Conservation (phyloP, 2,329 filamentous ascomycete species). For the Exophiala lecanii-corni region DNA sequence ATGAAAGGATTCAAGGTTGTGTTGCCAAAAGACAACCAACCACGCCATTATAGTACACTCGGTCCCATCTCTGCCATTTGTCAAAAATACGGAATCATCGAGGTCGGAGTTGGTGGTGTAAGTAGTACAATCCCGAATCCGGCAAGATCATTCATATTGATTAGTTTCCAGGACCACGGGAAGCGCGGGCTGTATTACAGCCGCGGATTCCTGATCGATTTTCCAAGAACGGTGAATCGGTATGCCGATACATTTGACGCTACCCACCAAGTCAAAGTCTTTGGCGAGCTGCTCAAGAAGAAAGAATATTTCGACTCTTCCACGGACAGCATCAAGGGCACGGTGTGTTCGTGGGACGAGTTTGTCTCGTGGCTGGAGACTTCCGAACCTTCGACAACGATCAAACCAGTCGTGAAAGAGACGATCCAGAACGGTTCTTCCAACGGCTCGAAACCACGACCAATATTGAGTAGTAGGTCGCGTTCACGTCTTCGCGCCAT, state of each 20-base stretch:
- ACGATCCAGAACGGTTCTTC: background rate
- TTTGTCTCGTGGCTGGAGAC: background rate
- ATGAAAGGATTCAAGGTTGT: background rate
- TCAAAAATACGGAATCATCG: background rate
- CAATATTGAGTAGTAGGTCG: background rate
- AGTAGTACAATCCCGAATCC: no score
- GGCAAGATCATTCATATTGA: background rate
- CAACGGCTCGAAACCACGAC: background rate
- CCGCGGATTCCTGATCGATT: background rate
- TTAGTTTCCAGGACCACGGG: background rate
- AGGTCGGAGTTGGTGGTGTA: background rate
- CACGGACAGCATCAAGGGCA: background rate
- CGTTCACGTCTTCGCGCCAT: background rate
- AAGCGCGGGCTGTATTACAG: background rate
- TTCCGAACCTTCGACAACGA: background rate
- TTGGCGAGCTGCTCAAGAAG: background rate
- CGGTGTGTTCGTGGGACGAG: background rate
- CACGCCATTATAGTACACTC: background rate
- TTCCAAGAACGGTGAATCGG: background rate
- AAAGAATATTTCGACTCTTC: background rate
- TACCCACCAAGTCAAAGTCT: background rate
- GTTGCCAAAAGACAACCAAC: background rate
- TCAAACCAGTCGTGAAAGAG: background rate
- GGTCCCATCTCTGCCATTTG: background rate
- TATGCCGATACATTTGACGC: background rate